Evolutionary conservation across 495 filamentous ascomycete species (phyloP), one percentile per base, ranked within the genome.

Genomic region (Xylaria castorea): DNA sequence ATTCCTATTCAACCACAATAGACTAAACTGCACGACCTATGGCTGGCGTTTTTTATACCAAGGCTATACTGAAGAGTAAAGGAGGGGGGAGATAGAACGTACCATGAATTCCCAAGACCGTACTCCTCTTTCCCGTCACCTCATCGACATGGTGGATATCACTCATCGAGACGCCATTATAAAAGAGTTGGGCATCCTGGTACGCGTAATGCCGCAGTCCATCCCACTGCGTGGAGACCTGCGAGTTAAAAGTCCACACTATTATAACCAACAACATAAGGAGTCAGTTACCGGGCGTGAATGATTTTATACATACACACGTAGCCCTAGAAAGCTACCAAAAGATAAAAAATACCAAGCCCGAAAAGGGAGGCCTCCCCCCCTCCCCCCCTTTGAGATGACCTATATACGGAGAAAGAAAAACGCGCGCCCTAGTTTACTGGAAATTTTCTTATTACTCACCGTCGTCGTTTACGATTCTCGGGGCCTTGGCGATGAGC

Each of bases 231-330:
- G 78, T 79, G 5, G 77, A 77, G 20, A 80, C 77, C 81, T 91
- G 89, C 16, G 89, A 85, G 77, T 92, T 91, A 75, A 92, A 88
- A 16, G 81, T 84, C 83, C 88, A 84, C 27, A 87, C 75, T 64
- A 44, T 3, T 64, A 44, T 3, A 11, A 4, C 27, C 3, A 16
- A 25, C 7, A 50, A 16, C 4, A 25, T 18, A 18, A 12, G 16
- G 14, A 20, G 58, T 61, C 32, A 61, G 58, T 12, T 0, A 61
- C 25, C 3, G 5, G 3, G 11, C 6, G 22, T 30, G 0, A 55
- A 0, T 14, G n/a, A n/a, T n/a, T n/a, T n/a, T n/a, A n/a, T n/a
- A n/a, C n/a, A n/a, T 16, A 55, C 25, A 55, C 22, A 55, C 51
- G 25, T 30, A 1, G 12, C 44, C 7, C 3, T 18, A 3, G 25